A percentile compares a stretch with the other conserved stretches of the same genome.
Conservation (phyloP, 2,329 filamentous ascomycete genomes). For the Phyllosticta ampelicida region DNA sequence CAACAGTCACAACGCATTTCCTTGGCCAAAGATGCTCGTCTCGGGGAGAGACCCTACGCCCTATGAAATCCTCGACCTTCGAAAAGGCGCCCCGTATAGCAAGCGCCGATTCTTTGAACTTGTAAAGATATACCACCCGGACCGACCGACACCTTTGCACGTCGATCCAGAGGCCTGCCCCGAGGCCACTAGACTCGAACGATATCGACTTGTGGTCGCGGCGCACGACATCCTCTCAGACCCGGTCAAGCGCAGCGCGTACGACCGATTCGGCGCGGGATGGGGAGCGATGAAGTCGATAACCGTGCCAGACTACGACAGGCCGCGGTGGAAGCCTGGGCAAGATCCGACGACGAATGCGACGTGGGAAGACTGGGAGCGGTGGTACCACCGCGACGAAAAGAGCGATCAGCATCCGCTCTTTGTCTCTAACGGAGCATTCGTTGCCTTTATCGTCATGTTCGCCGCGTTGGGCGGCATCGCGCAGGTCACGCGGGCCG, state of each 20-base stretch:
- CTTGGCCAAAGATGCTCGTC: slow-evolving; percentile 24
- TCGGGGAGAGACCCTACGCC: slow-evolving; percentile 54
- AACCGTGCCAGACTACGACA: slow-evolving; percentile 14
- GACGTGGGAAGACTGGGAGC: slow-evolving; percentile 97
- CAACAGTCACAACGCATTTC: slow-evolving; percentile 8
- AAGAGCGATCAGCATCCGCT: slow-evolving; percentile 36
- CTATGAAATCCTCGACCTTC: slow-evolving; percentile 72
- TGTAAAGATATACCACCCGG: slow-evolving; percentile 93
- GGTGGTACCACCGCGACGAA: slow-evolving; percentile 28
- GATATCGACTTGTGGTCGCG: slow-evolving; percentile 78
- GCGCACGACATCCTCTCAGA: slow-evolving; percentile 84
- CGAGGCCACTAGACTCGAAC: slow-evolving; percentile 60
- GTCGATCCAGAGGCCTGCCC: slow-evolving; percentile 33
- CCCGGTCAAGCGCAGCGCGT: slow-evolving; percentile 64
- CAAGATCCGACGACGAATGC: slow-evolving; percentile 56
- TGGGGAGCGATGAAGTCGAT: slow-evolving; percentile 50
- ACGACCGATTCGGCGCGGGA: slow-evolving; percentile 71
- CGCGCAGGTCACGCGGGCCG: slow-evolving; percentile 61
- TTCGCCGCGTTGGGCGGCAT: slow-evolving; percentile 60
- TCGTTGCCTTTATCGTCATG: slow-evolving; percentile 60
- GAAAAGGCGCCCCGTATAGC: slow-evolving; percentile 57
- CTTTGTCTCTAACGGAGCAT: slow-evolving; percentile 69
- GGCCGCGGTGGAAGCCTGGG: slow-evolving; percentile 21
- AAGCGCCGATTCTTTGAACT: slow-evolving; percentile 82
- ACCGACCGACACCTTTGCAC: slow-evolving; percentile 40